Base-by-base conservation (phyloP, 2,329 filamentous ascomycete genomes). In the Pyrenochaeta sp. region DNA sequence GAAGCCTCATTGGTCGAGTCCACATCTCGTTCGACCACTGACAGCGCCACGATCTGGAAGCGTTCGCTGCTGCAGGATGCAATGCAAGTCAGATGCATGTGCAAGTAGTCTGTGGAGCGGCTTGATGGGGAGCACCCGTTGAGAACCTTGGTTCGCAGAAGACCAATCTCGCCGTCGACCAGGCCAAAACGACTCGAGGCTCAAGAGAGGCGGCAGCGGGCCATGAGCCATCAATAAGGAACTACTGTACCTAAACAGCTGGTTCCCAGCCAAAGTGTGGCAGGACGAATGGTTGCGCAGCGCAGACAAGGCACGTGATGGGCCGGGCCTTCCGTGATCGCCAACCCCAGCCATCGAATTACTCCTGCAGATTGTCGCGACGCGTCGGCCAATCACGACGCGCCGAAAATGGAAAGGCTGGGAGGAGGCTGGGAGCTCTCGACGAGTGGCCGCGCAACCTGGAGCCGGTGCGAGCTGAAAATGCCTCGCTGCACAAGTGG, bases 381-480 rank as follows among this genome's bases (percentile, higher is more conserved):
- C 44, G 43, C 38, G 34, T 19, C 9, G 43, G 29, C 63, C 60
- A 64, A 61, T 65, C 21, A 46, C 31, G 40, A 50, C 43, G 43
- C 48, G 44, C 9, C 42, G 34, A 47, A 61, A 63, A 51, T 35
- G 23, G 35, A 55, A 47, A 53, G 65, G 63, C 55, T 67, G 64
- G 63, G 49, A 21, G 30, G 48, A 41, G 49, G 48, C 36, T 44
- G 43, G 48, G 42, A 52, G 45, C 43, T 47, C 35, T 36, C 43
- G 41, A 40, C 38, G 36, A 42, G 41, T 49, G 54, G 52, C 52
- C 27, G 45, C 35, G 38, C 50, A 32, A 46, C 56, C 55, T 53
- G 51, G 53, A 58, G n/a, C n/a, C 50, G 38, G 24, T 24, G 43
- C 61, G 53, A 68, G 66, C 65, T 68, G 66, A 64, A 60, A 61